Evolutionary conservation across 306 rosid genomes (phyloP), one percentile per base, ranked within the genome.

Genomic region (Psophocarpus tetragonolobus): DNA sequence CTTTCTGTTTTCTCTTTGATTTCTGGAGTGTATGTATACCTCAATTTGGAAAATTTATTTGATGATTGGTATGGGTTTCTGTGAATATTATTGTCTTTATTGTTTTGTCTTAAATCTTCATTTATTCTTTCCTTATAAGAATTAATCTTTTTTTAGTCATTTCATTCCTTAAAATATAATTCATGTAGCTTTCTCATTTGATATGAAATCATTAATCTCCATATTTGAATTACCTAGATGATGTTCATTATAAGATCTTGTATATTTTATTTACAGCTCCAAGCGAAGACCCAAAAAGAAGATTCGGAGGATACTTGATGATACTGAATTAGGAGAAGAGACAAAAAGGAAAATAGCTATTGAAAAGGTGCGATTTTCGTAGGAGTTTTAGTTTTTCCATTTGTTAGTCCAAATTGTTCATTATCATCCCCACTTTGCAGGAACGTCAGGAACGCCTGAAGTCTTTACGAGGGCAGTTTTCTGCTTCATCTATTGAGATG

Each of bases 321-420:
- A 95, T 83, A 70, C 98, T 65, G 98, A 95, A 84, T 82, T 95
- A 79, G 98, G 98, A 83, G 98, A 95, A 84, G 98, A 95, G 83
- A 95, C 98, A 17, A 89, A 87, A 84, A 89, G 83, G 79, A 95
- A 95, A 88, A 92, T 92, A 78, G 98, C 98, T 32, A 92, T 95
- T 23, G 98, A 95, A 82, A 95, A 89, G 97, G 98, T 95, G 78
- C 33, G 68, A 32, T 29, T 74, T 44, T 73, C 9, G 8, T 62
- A 29, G 23, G 64, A 42, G 32, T 77, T 61, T 68, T 77, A 71
- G 27, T 45, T 84, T 42, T 66, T 48, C 15, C 11, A 15, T 44
- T 56, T 71, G 12, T 60, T 44, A 18, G 29, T 62, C 48, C 20
- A 39, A 67, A 66, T 75, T 45, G 57, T 79, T 72, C 35, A 73